Evolutionary conservation across 805 yeast species (phyloP).

Genomic region (Hanseniaspora lachancei): DNA sequence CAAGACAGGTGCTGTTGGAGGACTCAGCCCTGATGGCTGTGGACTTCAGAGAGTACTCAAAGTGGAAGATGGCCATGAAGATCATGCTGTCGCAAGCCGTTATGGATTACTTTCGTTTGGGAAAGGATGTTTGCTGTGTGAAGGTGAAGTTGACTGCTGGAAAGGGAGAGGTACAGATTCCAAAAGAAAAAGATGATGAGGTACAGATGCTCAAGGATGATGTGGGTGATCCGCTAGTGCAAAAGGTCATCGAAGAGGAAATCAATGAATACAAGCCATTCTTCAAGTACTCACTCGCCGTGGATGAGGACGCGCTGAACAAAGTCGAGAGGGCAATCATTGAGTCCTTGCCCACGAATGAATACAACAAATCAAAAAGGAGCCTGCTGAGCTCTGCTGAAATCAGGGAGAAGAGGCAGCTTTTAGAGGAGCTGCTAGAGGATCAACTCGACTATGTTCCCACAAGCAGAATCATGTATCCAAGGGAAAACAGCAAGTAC

Average conservation of each 20-base stretch:
- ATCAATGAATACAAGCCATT: constrained; percentile 16
- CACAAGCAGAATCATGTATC: constrained; percentile 52
- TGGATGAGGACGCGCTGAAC: constrained; percentile 23
- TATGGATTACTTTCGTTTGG: constrained; percentile 64
- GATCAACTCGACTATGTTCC: constrained; percentile 34
- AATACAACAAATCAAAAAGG: background rate
- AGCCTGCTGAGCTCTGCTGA: background rate
- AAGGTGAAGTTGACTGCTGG: constrained; percentile 21
- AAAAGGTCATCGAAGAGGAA: constrained; percentile 1
- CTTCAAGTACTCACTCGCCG: constrained; percentile 25
- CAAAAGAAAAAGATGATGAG: constrained; percentile 12
- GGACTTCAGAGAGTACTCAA: constrained; percentile 59
- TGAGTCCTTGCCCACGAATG: constrained; percentile 26
- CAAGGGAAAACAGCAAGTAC: constrained; percentile 53
- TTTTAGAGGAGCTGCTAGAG: constrained; percentile 18
- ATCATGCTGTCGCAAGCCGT: constrained; percentile 59
- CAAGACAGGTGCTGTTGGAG: constrained; percentile 59
- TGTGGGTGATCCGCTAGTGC: constrained; percentile 3
- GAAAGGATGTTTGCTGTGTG: constrained; percentile 49
- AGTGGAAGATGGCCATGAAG: constrained; percentile 59
- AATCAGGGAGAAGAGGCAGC: constrained; percentile 16
- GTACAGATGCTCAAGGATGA: constrained; percentile 5
- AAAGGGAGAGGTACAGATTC: constrained; percentile 3
- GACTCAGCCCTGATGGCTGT: constrained; percentile 78
- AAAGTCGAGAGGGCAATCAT: constrained; percentile 27